phyloP scores from a whole-genome alignment of 202 grass and related monocot species.

The Bolboschoenoplectus hybrid region DNA sequence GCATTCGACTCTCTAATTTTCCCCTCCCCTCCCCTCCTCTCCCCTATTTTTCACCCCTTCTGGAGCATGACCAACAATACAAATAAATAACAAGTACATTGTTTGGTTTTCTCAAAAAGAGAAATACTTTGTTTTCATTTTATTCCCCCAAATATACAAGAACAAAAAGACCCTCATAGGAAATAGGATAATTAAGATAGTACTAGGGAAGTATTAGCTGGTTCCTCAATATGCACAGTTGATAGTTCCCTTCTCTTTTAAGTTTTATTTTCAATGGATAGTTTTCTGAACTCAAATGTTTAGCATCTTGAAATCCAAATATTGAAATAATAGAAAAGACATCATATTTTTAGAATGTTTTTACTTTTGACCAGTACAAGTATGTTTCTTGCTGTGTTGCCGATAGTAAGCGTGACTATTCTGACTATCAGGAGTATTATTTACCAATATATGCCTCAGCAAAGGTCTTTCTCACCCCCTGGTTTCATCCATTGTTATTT shows the following conservation, averaged over 20 bases:
- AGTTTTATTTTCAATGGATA: neutral
- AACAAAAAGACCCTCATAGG: neutral
- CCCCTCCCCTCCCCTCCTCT: too few species aligned
- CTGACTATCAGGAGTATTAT: neutral
- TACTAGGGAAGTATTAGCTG: neutral
- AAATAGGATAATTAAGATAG: neutral
- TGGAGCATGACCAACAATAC: too few species aligned
- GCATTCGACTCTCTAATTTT: too few species aligned
- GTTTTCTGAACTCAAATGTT: neutral
- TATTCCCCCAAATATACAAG: neutral
- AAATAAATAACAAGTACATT: neutral
- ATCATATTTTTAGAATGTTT: neutral
- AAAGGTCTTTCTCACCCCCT: neutral
- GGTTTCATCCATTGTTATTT: neutral
- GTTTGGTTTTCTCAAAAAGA: neutral
- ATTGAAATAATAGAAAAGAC: slow-evolving; percentile 2
- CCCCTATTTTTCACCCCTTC: too few species aligned
- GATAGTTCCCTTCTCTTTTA: neutral
- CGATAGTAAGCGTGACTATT: slow-evolving; percentile 13
- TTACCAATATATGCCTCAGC: neutral
- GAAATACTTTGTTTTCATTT: neutral
- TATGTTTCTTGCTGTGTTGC: neutral
- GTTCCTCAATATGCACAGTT: neutral
- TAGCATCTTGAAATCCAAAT: slow-evolving; percentile 1
- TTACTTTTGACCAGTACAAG: neutral